These are phyloP conservation scores for Gentiana macrophylla DNA, from an alignment of 257 asterid species.

Conservation along the genomic window DNA sequence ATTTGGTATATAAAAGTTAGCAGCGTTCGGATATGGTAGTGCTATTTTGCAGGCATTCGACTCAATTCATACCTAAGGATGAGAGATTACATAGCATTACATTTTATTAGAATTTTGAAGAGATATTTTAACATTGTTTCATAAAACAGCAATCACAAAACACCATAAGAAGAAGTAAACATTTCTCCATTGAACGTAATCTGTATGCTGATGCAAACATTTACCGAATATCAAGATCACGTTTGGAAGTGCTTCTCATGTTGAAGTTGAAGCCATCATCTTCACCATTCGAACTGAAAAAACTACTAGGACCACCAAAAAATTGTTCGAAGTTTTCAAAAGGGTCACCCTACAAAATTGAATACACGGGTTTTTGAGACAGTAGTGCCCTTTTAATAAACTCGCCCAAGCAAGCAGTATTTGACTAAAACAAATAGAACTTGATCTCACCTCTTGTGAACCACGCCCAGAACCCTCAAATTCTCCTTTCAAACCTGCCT, in stretches of 20 bases:
- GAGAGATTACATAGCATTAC: background rate
- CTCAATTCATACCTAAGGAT: too few species aligned
- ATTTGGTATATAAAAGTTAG: too few species aligned
- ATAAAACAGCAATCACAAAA: background rate
- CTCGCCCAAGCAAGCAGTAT: conserved; percentile 1
- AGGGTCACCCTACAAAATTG: conserved; percentile 61
- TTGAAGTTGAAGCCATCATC: conserved; percentile 46
- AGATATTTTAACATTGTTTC: background rate
- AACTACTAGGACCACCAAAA: conserved; percentile 58
- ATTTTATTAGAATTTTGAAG: background rate
- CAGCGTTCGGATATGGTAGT: too few species aligned
- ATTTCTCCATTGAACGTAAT: background rate
- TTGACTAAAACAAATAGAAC: conserved; percentile 1
- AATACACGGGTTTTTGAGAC: conserved; percentile 1
- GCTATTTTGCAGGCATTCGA: too few species aligned
- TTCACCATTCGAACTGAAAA: conserved; percentile 57
- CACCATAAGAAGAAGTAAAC: background rate
- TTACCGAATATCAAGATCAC: conserved; percentile 82
- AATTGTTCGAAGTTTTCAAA: conserved; percentile 63
- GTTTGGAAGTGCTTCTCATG: conserved; percentile 36
- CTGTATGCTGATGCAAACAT: conserved; percentile 2
- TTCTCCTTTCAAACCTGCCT: conserved; percentile 73
- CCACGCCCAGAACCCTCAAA: conserved; percentile 47
- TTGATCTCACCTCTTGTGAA: conserved; percentile 51
- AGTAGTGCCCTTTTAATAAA: conserved; percentile 3